Conservation (phyloP, 495 filamentous ascomycete species). For the Cercophora newfieldiana region DNA sequence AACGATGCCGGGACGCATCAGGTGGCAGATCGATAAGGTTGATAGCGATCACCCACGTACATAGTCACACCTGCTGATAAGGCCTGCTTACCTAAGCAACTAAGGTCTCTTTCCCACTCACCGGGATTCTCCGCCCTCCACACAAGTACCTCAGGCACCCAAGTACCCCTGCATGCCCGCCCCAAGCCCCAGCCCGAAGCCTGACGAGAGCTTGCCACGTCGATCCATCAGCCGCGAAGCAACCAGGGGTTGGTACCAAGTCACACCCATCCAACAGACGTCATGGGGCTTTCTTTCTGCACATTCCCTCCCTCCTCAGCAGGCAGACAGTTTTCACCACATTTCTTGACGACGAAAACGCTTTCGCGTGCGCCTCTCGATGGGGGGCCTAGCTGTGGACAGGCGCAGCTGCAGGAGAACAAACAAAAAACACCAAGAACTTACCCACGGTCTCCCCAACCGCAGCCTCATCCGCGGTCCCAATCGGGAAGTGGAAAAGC, state of each 20-base stretch:
- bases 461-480: conserved; percentile 6
- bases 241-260: neutral
- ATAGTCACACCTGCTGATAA: neutral
- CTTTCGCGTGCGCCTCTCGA: neutral
- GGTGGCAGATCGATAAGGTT: conserved; percentile 15
- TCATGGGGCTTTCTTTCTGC: neutral
- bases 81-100: neutral
- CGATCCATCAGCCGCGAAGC: neutral
- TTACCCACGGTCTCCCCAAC: neutral
- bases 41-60: conserved; percentile 7
- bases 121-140: neutral
- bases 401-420: neutral
- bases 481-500: conserved; percentile 2
- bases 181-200: neutral
- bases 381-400: too few species aligned
- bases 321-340: too few species aligned
- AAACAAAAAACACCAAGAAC: conserved; percentile 2
- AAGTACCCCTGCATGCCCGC: neutral
- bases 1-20: conserved; percentile 5
- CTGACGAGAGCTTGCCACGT: neutral
- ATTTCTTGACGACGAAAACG: too few species aligned
- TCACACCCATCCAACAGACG: neutral
- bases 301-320: neutral
- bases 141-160: neutral
- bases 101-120: neutral